Conservation (phyloP, 306 rosid genomes). For the Abrus pulchellus region DNA sequence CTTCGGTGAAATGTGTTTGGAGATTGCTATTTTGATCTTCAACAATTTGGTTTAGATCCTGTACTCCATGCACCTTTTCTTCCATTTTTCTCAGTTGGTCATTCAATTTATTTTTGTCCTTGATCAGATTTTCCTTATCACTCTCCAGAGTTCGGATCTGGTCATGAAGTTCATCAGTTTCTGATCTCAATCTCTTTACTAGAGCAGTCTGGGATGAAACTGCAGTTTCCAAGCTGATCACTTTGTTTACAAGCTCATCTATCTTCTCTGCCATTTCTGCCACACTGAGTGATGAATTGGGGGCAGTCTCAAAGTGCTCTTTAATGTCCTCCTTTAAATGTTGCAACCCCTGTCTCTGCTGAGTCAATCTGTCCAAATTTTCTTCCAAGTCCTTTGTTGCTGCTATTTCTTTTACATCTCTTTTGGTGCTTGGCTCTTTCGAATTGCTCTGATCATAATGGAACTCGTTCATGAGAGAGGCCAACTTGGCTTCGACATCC, state of each 20-base stretch:
- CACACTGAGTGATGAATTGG: conserved; percentile 63
- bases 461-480: conserved; percentile 63
- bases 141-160: conserved; percentile 71
- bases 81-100: conserved; percentile 75
- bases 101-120: conserved; percentile 61
- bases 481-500: conserved; percentile 62
- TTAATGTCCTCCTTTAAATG: conserved; percentile 59
- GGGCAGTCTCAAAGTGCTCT: conserved; percentile 60
- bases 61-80: conserved; percentile 59
- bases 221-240: conserved; percentile 76
- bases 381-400: conserved; percentile 45
- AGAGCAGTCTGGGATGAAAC: conserved; percentile 81
- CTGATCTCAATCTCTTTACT: conserved; percentile 68
- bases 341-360: conserved; percentile 62
- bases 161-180: conserved; percentile 75
- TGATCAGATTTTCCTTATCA: conserved; percentile 64
- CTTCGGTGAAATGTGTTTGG: conserved; percentile 69
- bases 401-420: conserved; percentile 35
- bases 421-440: conserved; percentile 40
- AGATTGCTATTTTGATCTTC: conserved; percentile 67
- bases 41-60: conserved; percentile 64
- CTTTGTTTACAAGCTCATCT: conserved; percentile 84
- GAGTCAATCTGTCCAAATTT: conserved; percentile 38
- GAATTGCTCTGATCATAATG: conserved; percentile 44
- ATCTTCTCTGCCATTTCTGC: conserved; percentile 89